Percentiles rank a stretch among this genome's conserved stretches.
Conservation (phyloP, 495 filamentous ascomycete genomes). For the Aspergillus wentii region DNA sequence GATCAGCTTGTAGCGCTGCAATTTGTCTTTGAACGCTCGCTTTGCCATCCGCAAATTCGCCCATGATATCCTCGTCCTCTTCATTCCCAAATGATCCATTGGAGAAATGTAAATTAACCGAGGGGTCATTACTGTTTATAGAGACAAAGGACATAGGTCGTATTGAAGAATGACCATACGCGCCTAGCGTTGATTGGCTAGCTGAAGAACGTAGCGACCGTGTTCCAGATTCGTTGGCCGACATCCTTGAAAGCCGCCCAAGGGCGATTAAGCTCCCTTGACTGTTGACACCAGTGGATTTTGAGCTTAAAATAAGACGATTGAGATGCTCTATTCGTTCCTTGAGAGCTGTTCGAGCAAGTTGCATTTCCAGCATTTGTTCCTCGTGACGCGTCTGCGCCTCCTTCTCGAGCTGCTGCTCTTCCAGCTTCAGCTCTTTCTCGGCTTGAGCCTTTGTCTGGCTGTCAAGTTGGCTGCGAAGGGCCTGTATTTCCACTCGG, state of each 20-base stretch:
- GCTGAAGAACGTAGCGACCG: constrained; percentile 67
- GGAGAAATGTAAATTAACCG: constrained; percentile 33
- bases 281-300: constrained; percentile 86
- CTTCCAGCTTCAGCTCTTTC: constrained; percentile 61
- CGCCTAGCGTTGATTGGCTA: constrained; percentile 61
- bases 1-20: constrained; percentile 83
- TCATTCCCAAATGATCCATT: constrained; percentile 34
- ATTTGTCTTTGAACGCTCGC: constrained; percentile 79
- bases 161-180: constrained; percentile 46
- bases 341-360: constrained; percentile 91
- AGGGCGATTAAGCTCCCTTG: constrained; percentile 67
- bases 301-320: constrained; percentile 89
- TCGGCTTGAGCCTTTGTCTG: constrained; percentile 68
- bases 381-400: constrained; percentile 85
- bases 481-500: constrained; percentile 84
- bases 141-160: constrained; percentile 66
- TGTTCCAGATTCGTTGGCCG: constrained; percentile 41
- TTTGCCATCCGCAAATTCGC: constrained; percentile 81
- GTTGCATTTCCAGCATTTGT: constrained; percentile 96
- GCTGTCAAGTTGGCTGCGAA: constrained; percentile 74
- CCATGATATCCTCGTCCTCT: constrained; percentile 69
- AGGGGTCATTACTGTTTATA: constrained; percentile 33
- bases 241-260: constrained; percentile 63
- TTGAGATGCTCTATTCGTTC: constrained; percentile 98
- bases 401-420: constrained; percentile 72